Evolutionary conservation across 805 yeast genomes (phyloP), one percentile per base, ranked within the genome.

Genomic region (Hanseniaspora hatyaiensis): DNA sequence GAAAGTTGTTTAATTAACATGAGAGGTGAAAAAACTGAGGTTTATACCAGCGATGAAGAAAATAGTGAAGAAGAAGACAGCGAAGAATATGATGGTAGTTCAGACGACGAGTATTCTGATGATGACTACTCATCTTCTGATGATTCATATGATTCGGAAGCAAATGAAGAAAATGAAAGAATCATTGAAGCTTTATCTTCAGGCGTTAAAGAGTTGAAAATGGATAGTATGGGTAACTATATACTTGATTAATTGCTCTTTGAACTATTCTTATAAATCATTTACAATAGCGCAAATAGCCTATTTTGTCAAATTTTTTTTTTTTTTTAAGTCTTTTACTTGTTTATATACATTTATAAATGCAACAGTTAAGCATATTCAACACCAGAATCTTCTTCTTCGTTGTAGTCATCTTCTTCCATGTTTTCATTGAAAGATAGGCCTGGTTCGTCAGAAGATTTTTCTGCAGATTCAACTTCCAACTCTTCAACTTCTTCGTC

Each of bases 221-320:
- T 81, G 80, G 95, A 84, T 59, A 82, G 78, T 55, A 60, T 84
- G 38, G 95, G 95, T 34, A 84, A 84, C 62, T 84, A 84, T 59
- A 78, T 82, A 29, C 60, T 84, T 32, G 84, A 81, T 32, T 22
- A 36, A 32, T n/a, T n/a, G n/a, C n/a, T n/a, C n/a, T n/a, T n/a
- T n/a, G n/a, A n/a, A n/a, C n/a, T n/a, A n/a, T n/a, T n/a, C n/a
- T n/a, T n/a, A n/a, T n/a, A n/a, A n/a, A n/a, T n/a, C n/a, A n/a
- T n/a, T n/a, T n/a, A n/a, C n/a, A n/a, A n/a, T n/a, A n/a, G n/a
- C n/a, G n/a, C n/a, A n/a, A n/a, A n/a, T n/a, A n/a, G n/a, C n/a
- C n/a, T 34, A 18, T 19, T 18, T 19, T 8, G 23, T 22, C 6
- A 38, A 42, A 43, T 15, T 52, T 54, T 1, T 26, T 49, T 23